phyloP scores from a whole-genome alignment of 306 rosid genomes.

The Sicyos baderoa region DNA sequence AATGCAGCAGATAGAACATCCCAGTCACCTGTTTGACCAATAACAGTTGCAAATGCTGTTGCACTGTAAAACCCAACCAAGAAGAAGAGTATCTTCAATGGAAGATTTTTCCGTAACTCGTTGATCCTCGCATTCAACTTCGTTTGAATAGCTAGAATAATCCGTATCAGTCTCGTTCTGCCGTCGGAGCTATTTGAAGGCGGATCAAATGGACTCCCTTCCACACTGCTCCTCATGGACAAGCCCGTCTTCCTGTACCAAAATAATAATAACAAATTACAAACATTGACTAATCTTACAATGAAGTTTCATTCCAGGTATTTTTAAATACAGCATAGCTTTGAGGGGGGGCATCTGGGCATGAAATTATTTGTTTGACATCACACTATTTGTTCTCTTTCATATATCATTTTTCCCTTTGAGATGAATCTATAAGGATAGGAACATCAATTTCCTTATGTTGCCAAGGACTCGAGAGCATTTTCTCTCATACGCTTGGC shows the following conservation, averaged over 20 bases:
- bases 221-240: slow-evolving; percentile 53
- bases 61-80: slow-evolving; percentile 87
- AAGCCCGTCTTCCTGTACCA: slow-evolving; percentile 50
- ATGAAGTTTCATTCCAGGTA: not conserved
- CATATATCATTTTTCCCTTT: not conserved
- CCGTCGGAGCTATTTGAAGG: slow-evolving; percentile 48
- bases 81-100: slow-evolving; percentile 65
- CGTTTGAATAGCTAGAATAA: slow-evolving; percentile 49
- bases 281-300: not conserved
- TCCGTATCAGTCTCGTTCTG: slow-evolving; percentile 60
- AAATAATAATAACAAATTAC: slow-evolving; percentile 4
- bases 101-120: slow-evolving; percentile 64
- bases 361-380: not conserved
- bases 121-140: slow-evolving; percentile 47
- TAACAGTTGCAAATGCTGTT: slow-evolving; percentile 86
- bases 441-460: too few species aligned
- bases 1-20: slow-evolving; percentile 88
- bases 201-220: slow-evolving; percentile 45
- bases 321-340: not conserved
- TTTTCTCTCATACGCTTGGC: not conserved
- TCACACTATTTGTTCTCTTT: not conserved
- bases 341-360: too few species aligned
- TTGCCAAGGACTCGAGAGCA: not conserved
- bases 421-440: not conserved
- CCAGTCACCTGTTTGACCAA: slow-evolving; percentile 99